Evolutionary conservation across 1,284 basidiomycete species (phyloP), one percentile per base, ranked within the genome.

Genomic region (Leccinum colubrinum): DNA sequence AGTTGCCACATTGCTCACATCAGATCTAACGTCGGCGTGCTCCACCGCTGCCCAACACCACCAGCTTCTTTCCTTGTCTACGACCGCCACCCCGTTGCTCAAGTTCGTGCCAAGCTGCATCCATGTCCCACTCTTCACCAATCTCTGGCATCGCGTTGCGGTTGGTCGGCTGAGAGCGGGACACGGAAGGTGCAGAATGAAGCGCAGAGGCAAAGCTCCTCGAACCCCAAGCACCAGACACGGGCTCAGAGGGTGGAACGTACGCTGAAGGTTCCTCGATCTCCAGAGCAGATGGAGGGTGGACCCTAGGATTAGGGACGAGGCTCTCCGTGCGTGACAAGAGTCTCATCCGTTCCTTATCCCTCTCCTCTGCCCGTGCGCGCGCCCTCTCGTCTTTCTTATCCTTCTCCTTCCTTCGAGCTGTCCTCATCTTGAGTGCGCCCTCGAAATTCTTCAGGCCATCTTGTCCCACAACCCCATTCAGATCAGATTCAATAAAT

Each of bases 401-500:
- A 46, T 81, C 86, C 73, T 90, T 90, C 74, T 95, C 93, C 71
- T 86, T 86, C 61, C 94, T 81, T 66, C 88, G 84, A n/a, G 82
- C 74, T 1, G 86, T 81, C n/a, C 95, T 86, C 72, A 86, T 83
- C 76, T 86, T 89, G 62, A 97, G 79, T 25, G 91, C 83, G 4
- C 85, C 85, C 70, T 94, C 92, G 70, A 96, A 98, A 62, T 83
- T 86, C 75, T 84, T 88, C 58, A 96, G 74, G 0, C 87, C 87
- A 8, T 88, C 87, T 8, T 68, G 68, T 54, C 91, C 88, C 20
- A 97, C 91, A 25, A 96, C 89, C 8, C 78, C 80, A 59, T 83
- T 79, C 8, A 98, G 79, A 72, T 98, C 90, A 3, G 94, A 88
- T 77, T 99, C 96, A 62, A 98, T 81, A 74, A 99, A 98, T 12